phyloP scores from a whole-genome alignment of 768 basidiomycete genomes.

The Macrolepiota dolichaula region DNA sequence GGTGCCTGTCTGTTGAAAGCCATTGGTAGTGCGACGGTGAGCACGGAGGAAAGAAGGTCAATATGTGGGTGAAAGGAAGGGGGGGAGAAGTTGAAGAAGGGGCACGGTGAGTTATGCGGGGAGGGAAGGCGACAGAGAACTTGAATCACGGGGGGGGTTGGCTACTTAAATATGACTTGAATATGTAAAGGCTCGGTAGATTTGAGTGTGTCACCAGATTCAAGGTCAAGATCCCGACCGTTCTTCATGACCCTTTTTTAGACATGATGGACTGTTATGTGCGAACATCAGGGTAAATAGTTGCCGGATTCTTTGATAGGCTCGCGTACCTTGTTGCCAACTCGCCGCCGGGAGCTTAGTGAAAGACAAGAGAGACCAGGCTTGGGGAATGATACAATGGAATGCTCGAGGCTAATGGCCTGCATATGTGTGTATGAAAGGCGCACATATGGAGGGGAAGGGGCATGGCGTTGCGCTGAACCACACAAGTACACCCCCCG shows the following conservation, averaged over 20 bases:
- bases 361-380: not conserved
- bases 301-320: not conserved
- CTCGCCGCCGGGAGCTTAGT: not conserved
- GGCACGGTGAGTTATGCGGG: not conserved
- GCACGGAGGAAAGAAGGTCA: not conserved
- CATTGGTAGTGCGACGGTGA: not conserved
- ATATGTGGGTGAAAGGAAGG: not conserved
- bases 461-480: not conserved
- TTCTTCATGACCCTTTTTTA: not conserved
- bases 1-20: not conserved
- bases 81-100: not conserved
- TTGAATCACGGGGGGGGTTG: constrained; percentile 9
- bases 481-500: not conserved
- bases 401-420: not conserved
- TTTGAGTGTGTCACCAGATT: not conserved
- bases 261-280: not conserved
- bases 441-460: not conserved
- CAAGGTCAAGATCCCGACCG: not conserved
- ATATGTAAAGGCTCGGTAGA: not conserved
- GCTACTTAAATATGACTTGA: too few species aligned
- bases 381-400: not conserved
- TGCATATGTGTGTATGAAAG: not conserved
- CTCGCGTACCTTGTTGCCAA: constrained; percentile 8
- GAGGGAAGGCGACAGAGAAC: not conserved
- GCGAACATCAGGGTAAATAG: not conserved